A percentile compares a stretch with the other conserved stretches of the same genome.
phyloP scores from a whole-genome alignment of 768 basidiomycete species.

The Trametes punicea region DNA sequence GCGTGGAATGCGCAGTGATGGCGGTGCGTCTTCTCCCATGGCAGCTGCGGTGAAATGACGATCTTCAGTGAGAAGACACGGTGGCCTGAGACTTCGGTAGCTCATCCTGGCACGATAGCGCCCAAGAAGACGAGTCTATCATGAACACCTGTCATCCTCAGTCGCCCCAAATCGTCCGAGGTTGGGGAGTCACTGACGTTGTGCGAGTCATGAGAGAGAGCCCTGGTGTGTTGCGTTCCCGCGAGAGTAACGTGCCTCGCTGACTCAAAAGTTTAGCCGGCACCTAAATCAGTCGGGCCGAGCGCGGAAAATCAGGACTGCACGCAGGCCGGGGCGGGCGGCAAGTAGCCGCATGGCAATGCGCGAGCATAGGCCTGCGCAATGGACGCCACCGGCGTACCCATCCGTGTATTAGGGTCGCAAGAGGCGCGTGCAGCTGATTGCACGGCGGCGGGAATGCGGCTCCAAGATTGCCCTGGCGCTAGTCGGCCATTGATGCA shows the following conservation, averaged over 20 bases:
- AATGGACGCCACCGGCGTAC: background rate
- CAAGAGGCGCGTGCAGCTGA: background rate
- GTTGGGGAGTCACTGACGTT: background rate
- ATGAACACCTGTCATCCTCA: background rate
- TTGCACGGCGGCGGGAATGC: background rate
- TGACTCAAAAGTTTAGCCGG: no score
- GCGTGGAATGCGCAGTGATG: background rate
- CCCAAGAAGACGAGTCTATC: constrained; percentile 6
- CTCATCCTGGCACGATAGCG: background rate
- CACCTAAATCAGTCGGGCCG: no score
- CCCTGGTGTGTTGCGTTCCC: no score
- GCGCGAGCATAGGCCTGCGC: background rate
- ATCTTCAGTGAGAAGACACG: background rate
- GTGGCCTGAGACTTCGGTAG: background rate
- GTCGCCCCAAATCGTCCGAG: background rate
- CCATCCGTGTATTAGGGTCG: no score
- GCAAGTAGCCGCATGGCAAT: constrained; percentile 10
- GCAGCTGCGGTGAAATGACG: background rate
- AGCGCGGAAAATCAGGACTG: no score
- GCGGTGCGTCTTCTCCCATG: constrained; percentile 1
- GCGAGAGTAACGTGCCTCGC: background rate
- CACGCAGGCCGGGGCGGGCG: background rate
- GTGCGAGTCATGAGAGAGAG: background rate
- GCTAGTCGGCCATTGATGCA: no score
- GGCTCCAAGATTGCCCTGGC: background rate